Evolutionary conservation across 139 green algal genomes (phyloP).

Genomic region (Chlorella vulgaris): DNA sequence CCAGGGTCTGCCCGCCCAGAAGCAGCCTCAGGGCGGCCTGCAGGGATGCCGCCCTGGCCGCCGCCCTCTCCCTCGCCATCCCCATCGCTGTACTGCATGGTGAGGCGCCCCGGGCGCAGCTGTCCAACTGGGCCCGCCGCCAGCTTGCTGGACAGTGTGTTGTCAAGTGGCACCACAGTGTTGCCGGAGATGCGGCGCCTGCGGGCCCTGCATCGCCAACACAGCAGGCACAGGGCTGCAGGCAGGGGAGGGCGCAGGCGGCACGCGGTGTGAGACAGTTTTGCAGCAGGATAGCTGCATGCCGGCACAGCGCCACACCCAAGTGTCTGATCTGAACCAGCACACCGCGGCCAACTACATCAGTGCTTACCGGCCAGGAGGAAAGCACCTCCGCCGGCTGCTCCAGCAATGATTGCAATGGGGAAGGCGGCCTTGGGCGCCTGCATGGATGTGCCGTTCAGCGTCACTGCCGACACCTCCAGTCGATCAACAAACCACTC

Average conservation of each 20-base stretch:
- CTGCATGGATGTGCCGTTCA: not conserved
- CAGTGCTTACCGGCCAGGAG: not conserved
- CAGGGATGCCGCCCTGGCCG: not conserved
- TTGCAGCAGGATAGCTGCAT: not conserved
- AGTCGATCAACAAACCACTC: not conserved
- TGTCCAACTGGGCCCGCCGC: not conserved
- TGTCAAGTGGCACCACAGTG: not conserved
- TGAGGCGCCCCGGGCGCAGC: slow-evolving; percentile 8
- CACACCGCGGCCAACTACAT: no score
- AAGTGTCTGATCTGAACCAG: not conserved
- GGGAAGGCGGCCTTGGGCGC: not conserved
- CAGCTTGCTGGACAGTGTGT: not conserved
- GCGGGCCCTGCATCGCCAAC: not conserved
- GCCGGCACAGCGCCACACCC: no score
- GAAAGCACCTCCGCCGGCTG: not conserved
- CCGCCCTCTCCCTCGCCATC: no score
- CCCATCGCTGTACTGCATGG: slow-evolving; percentile 8
- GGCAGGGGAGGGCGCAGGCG: not conserved
- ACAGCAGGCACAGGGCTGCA: not conserved
- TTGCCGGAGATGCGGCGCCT: not conserved
- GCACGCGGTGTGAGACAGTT: not conserved
- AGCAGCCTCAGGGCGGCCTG: no score
- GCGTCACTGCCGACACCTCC: not conserved
- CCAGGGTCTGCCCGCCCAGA: no score
- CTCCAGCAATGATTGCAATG: not conserved